Conservation (phyloP, 2,329 filamentous ascomycete species). For the Cladophialophora immunda region DNA sequence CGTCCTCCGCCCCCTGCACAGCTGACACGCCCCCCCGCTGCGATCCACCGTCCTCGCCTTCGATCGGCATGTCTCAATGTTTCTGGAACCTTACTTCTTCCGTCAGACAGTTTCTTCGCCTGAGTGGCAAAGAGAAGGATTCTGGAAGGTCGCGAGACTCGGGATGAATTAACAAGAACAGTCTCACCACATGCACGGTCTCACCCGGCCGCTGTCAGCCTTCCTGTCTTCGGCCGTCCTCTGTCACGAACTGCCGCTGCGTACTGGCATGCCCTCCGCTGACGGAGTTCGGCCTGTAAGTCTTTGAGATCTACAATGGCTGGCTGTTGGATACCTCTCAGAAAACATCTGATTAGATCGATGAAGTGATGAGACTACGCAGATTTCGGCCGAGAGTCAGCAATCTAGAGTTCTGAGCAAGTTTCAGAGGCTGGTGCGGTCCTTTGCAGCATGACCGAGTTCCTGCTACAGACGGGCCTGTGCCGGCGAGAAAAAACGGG, state of each 20-base stretch:
- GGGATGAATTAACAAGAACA: background rate
- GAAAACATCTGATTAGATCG: background rate
- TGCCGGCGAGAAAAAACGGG: background rate
- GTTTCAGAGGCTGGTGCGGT: background rate
- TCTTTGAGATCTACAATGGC: background rate
- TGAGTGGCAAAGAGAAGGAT: constrained; percentile 5
- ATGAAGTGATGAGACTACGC: background rate
- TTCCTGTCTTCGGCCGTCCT: background rate
- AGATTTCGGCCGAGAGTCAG: background rate
- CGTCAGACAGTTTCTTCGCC: background rate
- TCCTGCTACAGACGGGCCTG: background rate
- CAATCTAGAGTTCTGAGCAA: background rate
- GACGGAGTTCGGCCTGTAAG: background rate
- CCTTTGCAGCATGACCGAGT: background rate
- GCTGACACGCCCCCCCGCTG: background rate
- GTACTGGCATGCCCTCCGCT: background rate
- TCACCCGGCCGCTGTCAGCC: background rate
- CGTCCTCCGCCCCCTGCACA: constrained; percentile 3
- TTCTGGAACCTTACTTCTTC: constrained; percentile 7
- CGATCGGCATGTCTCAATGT: background rate
- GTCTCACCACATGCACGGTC: background rate
- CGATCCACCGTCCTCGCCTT: constrained; percentile 1
- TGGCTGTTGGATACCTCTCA: background rate
- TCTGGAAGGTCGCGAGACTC: background rate
- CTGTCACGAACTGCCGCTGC: background rate